Conservation (phyloP, 2,329 filamentous ascomycete genomes). For the Parascedosporium putredinis region DNA sequence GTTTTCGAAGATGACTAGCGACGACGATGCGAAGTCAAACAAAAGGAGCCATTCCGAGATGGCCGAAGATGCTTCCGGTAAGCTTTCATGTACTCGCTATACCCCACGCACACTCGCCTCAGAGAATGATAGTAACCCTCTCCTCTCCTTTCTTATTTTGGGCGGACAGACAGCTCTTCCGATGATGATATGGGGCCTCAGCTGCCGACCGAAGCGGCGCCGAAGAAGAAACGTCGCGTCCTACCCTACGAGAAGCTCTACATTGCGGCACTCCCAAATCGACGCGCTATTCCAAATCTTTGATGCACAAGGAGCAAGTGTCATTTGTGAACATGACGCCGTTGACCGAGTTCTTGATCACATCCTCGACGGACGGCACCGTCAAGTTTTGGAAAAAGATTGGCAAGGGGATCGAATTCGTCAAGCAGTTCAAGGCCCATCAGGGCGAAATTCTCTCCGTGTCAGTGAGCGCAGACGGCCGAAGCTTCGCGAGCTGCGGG, state of each 20-base stretch:
- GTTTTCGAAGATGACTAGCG: constrained; percentile 9
- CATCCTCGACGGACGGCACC: constrained; percentile 84
- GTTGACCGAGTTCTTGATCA: constrained; percentile 88
- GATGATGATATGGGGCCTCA: constrained; percentile 90
- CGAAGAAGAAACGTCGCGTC: constrained; percentile 83
- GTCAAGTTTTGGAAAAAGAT: constrained; percentile 99
- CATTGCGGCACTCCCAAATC: constrained; percentile 78
- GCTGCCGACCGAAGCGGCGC: constrained; percentile 66
- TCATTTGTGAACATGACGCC: constrained; percentile 82
- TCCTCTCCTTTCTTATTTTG: too few species aligned
- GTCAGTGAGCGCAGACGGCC: constrained; percentile 77
- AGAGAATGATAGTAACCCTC: constrained; percentile 5
- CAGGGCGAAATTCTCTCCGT: constrained; percentile 73
- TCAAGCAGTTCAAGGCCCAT: constrained; percentile 95
- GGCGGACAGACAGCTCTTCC: constrained; percentile 41
- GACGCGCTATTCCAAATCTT: constrained; percentile 77
- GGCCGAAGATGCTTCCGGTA: constrained; percentile 4
- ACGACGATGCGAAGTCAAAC: constrained; percentile 24
- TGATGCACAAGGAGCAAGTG: constrained; percentile 97
- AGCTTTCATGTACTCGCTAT: constrained; percentile 1
- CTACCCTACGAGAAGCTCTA: constrained; percentile 94
- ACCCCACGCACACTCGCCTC: neutral
- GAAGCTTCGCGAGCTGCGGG: constrained; percentile 87
- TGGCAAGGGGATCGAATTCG: constrained; percentile 83
- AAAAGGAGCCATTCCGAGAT: constrained; percentile 7